phyloP scores from a whole-genome alignment of 805 yeast genomes.

The Maudiozyma turicensis region DNA sequence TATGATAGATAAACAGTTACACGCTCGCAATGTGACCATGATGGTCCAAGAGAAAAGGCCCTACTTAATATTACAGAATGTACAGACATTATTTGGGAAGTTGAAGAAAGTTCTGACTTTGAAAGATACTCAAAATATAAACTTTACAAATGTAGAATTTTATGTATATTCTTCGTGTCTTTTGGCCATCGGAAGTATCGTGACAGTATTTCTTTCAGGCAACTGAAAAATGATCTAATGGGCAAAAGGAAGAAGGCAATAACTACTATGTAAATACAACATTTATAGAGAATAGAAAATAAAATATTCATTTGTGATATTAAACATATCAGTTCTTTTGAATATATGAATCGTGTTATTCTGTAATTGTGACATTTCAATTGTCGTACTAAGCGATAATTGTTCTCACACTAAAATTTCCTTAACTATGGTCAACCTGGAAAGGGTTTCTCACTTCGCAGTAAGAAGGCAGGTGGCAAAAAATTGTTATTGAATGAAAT shows the following conservation, averaged over 20 bases:
- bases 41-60: too few relatives aligned
- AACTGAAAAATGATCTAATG: too few relatives aligned
- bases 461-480: neutral
- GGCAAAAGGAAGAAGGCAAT: too few relatives aligned
- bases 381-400: neutral
- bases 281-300: too few relatives aligned
- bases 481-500: neutral
- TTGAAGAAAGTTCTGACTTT: neutral
- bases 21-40: too few relatives aligned
- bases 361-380: neutral
- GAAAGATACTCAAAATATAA: constrained; percentile 6
- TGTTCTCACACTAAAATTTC: too few relatives aligned
- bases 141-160: constrained; percentile 9
- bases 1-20: neutral
- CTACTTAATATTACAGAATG: neutral
- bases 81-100: neutral
- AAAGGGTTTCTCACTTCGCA: too few relatives aligned
- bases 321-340: too few relatives aligned
- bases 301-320: too few relatives aligned
- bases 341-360: neutral
- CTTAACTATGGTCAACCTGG: too few relatives aligned
- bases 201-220: neutral
- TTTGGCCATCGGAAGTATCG: neutral
- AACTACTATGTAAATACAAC: too few relatives aligned
- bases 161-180: constrained; percentile 11